Evolutionary conservation across 805 yeast genomes (phyloP).

Genomic region (Candida dendrica): DNA sequence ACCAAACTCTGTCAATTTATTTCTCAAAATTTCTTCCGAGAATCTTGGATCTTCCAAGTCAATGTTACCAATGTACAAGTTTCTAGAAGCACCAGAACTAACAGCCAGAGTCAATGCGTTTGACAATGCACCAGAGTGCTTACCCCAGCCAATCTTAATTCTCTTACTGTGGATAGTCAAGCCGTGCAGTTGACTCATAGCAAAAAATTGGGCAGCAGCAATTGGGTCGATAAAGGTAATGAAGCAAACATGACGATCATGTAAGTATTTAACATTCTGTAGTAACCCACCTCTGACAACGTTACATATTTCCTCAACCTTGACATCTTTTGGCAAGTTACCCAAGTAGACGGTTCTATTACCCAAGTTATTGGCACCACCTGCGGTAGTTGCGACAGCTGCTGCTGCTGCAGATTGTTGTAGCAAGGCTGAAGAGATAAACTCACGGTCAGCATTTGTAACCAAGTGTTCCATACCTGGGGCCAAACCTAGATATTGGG

Average conservation of each 20-base stretch:
- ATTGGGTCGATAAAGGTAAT: constrained; percentile 94
- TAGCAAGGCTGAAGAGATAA: constrained; percentile 65
- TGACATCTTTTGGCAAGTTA: constrained; percentile 79
- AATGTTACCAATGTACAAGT: constrained; percentile 80
- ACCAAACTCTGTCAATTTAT: constrained; percentile 76
- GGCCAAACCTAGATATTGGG: constrained; percentile 85
- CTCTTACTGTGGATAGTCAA: constrained; percentile 78
- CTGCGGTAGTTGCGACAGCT: constrained; percentile 92
- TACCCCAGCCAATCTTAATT: constrained; percentile 96
- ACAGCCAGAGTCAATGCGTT: constrained; percentile 85
- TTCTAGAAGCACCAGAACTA: constrained; percentile 89
- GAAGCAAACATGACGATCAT: constrained; percentile 87
- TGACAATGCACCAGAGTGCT: constrained; percentile 87
- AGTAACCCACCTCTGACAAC: constrained; percentile 92
- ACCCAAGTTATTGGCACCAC: constrained; percentile 87
- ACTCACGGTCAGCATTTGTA: constrained; percentile 55
- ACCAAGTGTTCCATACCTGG: constrained; percentile 82
- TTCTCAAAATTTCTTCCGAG: constrained; percentile 54
- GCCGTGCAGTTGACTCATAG: constrained; percentile 88
- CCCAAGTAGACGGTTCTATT: constrained; percentile 92
- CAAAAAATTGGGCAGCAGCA: constrained; percentile 96
- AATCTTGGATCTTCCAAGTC: constrained; percentile 30
- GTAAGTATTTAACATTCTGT: constrained; percentile 72
- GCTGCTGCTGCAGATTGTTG: constrained; percentile 97
- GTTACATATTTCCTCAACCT: constrained; percentile 90